Conservation (phyloP, 768 basidiomycete species). For the Fibroporia radiculosa region DNA sequence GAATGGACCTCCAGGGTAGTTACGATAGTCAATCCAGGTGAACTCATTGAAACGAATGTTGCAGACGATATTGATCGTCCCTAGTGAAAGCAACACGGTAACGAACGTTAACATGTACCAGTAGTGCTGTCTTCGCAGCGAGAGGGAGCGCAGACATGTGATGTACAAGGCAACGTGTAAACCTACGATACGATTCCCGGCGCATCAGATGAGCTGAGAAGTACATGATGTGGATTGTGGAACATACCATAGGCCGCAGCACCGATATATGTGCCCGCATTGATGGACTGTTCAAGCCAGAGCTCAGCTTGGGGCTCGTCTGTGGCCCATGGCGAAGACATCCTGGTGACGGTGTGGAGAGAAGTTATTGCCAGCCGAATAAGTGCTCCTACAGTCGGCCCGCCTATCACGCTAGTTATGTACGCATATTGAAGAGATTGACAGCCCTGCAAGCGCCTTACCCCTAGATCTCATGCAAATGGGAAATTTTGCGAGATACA, state of each 20-base stretch:
- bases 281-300: constrained; percentile 4
- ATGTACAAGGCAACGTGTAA: neutral
- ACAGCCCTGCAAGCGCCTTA: too few species aligned
- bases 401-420: too few species aligned
- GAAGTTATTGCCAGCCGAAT: too few species aligned
- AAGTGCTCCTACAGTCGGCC: too few species aligned
- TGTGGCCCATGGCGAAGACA: constrained; percentile 1
- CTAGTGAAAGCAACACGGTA: neutral
- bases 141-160: neutral
- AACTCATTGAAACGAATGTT: constrained; percentile 1
- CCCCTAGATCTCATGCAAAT: too few species aligned
- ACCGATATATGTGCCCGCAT: constrained; percentile 1
- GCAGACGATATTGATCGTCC: constrained; percentile 2
- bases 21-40: neutral
- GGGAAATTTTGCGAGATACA: too few species aligned
- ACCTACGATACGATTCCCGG: neutral
- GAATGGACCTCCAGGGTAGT: constrained; percentile 3
- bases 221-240: neutral
- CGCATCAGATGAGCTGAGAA: neutral
- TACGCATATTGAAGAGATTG: too few species aligned
- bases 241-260: neutral
- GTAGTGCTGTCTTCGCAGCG: neutral
- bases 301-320: neutral
- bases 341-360: too few species aligned
- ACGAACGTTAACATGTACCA: neutral